Base-by-base conservation (phyloP, 139 green algal genomes). In the Chlamydomonas sp. region DNA sequence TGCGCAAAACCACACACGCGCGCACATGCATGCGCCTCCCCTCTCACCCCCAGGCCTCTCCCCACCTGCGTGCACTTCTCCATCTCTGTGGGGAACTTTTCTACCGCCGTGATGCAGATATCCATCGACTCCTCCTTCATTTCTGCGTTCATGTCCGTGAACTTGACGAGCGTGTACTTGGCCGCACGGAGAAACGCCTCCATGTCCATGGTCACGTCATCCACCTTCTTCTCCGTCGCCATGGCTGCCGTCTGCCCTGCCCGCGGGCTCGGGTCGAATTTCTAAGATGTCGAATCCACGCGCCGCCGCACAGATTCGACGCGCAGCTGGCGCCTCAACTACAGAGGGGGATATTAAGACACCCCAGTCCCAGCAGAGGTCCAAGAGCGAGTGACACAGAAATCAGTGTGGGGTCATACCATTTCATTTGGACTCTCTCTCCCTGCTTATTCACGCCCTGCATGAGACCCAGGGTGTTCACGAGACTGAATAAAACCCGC, bases 51-150 rank as follows among this genome's bases (percentile, higher is more conserved):
- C n/a, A n/a, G n/a, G n/a, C n/a, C n/a, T n/a, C n/a, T n/a, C n/a
- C 31, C 31, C 29, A 91, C 89, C 64, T 95, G 87, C 5, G 88
- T 91, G 76, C 85, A 91, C 73, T 93, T 93, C 64, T 93, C 88
- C 38, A 86, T 79, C 66, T 96, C 88, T 33, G 72, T 73, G 1
- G 84, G 74, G 62, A 90, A 87, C 61, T 91, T 92, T 48, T 93
- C 89, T 13, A 91, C 84, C 0, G 89, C 87, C 28, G 85, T 89
- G 48, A 92, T 88, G 73, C 86, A 93, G 6, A 94, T 83, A 49
- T 96, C 90, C 77, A 93, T 85, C 0, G 86, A 87, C 58, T 96
- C 90, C 43, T 94, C 84, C 35, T 81, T 73, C 86, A 96, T 89
- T 48, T 97, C 91, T 26, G 72, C 54, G 38, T 81, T 72, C 87